Conservation (phyloP, 192 early-diverging fungal species). For the Entomortierella beljakovae region DNA sequence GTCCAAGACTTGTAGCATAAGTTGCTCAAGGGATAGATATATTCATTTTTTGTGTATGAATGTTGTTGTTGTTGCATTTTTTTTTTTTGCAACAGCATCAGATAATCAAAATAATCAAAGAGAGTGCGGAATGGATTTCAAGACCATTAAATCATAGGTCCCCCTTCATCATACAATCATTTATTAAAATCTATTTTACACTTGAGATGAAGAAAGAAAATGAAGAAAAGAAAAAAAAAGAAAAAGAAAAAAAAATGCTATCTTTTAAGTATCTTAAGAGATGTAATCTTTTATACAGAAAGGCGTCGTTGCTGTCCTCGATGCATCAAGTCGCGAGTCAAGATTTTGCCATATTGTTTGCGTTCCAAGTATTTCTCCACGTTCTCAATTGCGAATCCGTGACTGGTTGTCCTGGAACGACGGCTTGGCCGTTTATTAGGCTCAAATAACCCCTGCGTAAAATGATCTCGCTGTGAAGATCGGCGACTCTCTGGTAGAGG, state of each 20-base stretch:
- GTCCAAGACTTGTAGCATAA: too few relatives aligned
- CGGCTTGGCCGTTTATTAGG: slow-evolving; percentile 9
- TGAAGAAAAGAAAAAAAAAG: not conserved
- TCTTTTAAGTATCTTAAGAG: too few relatives aligned
- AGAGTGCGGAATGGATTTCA: too few relatives aligned
- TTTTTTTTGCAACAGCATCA: too few relatives aligned
- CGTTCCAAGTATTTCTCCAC: slow-evolving; percentile 34
- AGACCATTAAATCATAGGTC: too few relatives aligned
- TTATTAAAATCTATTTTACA: too few relatives aligned
- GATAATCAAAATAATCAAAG: too few relatives aligned
- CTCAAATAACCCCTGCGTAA: slow-evolving; percentile 26
- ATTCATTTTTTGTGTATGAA: too few relatives aligned
- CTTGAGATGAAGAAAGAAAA: not conserved
- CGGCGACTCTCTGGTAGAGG: slow-evolving; percentile 12
- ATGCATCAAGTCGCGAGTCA: slow-evolving; percentile 33
- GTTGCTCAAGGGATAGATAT: too few relatives aligned
- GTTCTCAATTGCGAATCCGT: slow-evolving; percentile 35
- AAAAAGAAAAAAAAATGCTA: not conserved
- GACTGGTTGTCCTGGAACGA: slow-evolving; percentile 23
- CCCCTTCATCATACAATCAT: too few relatives aligned
- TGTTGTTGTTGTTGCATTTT: too few relatives aligned
- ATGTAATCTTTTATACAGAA: slow-evolving; percentile 38
- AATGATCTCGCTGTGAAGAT: slow-evolving; percentile 30
- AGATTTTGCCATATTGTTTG: slow-evolving; percentile 26
- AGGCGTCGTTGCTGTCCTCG: slow-evolving; percentile 29